A percentile compares a stretch with the other conserved stretches of the same genome.
Evolutionary conservation across 108 stramenopile species (phyloP).

Genomic region (Nitzschia palea): DNA sequence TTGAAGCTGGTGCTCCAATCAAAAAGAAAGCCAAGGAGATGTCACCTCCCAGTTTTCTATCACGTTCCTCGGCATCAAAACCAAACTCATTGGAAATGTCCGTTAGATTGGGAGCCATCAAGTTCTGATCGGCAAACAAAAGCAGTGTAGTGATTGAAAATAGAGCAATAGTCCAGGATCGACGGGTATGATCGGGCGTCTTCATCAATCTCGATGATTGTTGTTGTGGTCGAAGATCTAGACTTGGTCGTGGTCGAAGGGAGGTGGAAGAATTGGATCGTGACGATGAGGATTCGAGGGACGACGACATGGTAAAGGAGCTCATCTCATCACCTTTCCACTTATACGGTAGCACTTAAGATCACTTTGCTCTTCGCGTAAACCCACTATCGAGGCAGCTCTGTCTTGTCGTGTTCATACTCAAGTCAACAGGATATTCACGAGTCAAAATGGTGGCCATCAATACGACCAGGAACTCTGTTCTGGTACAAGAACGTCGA

Average conservation of each 20-base stretch:
- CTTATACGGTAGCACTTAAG: too few species aligned
- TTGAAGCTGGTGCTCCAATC: constrained; percentile 72
- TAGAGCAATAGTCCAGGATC: constrained; percentile 41
- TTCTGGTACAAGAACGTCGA: too few species aligned
- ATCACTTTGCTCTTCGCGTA: too few species aligned
- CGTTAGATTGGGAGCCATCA: constrained; percentile 83
- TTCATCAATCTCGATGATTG: too few species aligned
- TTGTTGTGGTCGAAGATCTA: too few species aligned
- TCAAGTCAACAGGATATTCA: too few species aligned
- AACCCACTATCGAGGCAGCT: too few species aligned
- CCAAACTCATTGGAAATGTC: constrained; percentile 80
- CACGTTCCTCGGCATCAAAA: constrained; percentile 69
- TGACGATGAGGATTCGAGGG: background rate
- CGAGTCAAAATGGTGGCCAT: too few species aligned
- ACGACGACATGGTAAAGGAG: too few species aligned
- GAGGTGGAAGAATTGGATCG: background rate
- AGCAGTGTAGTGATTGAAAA: constrained; percentile 72
- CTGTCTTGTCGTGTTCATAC: too few species aligned
- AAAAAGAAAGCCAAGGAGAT: constrained; percentile 85
- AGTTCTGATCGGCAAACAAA: constrained; percentile 85
- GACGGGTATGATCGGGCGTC: background rate
- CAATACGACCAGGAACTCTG: too few species aligned
- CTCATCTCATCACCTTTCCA: too few species aligned
- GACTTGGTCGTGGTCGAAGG: background rate
- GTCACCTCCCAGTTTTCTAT: constrained; percentile 78